Evolutionary conservation across 768 basidiomycete genomes (phyloP), one percentile per base, ranked within the genome.

Genomic region (Ephemerocybe angulata): DNA sequence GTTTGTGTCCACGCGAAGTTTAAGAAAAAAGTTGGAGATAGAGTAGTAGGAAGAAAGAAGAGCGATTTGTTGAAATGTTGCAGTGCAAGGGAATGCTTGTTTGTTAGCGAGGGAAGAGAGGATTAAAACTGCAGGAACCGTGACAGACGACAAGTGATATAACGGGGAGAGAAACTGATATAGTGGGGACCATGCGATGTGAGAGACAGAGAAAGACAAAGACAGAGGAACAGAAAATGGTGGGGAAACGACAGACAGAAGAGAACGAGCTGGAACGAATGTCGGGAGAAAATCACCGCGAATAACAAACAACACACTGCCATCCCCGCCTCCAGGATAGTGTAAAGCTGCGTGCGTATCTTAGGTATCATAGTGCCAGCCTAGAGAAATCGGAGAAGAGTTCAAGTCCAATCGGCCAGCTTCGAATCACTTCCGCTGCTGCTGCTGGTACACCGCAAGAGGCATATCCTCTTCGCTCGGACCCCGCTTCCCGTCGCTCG

Each of bases 371-470:
- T 41, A 41, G 15, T 41, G 17, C 38, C 38, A 41, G 46, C 38
- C 35, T 15, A 53, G 28, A 35, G 49, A 35, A 30, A 35, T 31
- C 13, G 35, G 28, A 10, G 50, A 7, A 21, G 19, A 43, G 17
- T 8, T 43, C 22, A 24, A 19, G 24, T 50, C 29, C 28, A 44
- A 24, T 13, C 47, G 27, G 30, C 42, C 55, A 60, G 31, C 25
- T 60, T 37, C 1, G 50, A 49, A 65, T 76, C 70, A 83, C 65
- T 77, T 76, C 63, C 84, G 76, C 61, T 81, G 84, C 64, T 86
- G 88, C 63, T 87, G 87, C 67, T 90, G 88, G 77, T 84, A 90
- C 53, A 89, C 68, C 19, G 90, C 88, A 46, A 93, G 73, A 19
- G 90, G 90, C 35, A 90, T 72, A 64, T 92, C 90, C 65, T 91